Evolutionary conservation across 257 asterid genomes (phyloP).

Genomic region (Buddleja alternifolia): DNA sequence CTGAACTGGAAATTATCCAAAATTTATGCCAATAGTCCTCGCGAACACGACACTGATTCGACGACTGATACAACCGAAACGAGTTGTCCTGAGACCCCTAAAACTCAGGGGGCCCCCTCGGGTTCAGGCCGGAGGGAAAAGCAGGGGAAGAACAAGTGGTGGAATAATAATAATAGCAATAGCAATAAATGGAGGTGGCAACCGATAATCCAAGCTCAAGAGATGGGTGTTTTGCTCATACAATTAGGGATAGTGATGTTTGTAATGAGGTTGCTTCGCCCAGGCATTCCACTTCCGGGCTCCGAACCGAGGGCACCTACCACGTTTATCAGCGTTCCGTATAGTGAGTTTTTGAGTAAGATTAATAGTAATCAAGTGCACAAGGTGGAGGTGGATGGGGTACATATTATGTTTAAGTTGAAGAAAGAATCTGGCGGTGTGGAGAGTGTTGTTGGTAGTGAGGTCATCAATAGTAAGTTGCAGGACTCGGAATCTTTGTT

Average conservation of each 20-base stretch:
- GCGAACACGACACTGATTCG: conserved; percentile 86
- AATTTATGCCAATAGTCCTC: conserved; percentile 64
- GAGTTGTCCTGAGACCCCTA: conserved; percentile 54
- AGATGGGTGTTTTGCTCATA: conserved; percentile 79
- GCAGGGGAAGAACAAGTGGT: conserved; percentile 79
- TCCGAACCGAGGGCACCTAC: conserved; percentile 75
- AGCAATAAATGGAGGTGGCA: conserved; percentile 81
- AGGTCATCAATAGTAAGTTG: conserved; percentile 56
- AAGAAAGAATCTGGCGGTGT: conserved; percentile 55
- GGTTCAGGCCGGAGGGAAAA: conserved; percentile 69
- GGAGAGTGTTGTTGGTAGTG: conserved; percentile 48
- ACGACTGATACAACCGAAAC: conserved; percentile 60
- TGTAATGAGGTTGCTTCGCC: conserved; percentile 86
- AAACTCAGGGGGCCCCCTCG: conserved; percentile 39
- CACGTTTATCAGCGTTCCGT: conserved; percentile 75
- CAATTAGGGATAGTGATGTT: conserved; percentile 91
- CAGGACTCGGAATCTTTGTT: conserved; percentile 76
- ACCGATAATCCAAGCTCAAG: conserved; percentile 87
- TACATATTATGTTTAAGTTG: conserved; percentile 87
- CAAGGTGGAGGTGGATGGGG: conserved; percentile 99
- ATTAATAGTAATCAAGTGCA: conserved; percentile 76
- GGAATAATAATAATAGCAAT: conserved; percentile 40
- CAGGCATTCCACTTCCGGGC: conserved; percentile 92
- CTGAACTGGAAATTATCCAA: conserved; percentile 39
- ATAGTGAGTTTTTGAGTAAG: conserved; percentile 85